Percentiles rank a stretch among this genome's conserved stretches.
Conservation (phyloP, 2,329 filamentous ascomycete genomes). For the Aspergillus eucalypticola region DNA sequence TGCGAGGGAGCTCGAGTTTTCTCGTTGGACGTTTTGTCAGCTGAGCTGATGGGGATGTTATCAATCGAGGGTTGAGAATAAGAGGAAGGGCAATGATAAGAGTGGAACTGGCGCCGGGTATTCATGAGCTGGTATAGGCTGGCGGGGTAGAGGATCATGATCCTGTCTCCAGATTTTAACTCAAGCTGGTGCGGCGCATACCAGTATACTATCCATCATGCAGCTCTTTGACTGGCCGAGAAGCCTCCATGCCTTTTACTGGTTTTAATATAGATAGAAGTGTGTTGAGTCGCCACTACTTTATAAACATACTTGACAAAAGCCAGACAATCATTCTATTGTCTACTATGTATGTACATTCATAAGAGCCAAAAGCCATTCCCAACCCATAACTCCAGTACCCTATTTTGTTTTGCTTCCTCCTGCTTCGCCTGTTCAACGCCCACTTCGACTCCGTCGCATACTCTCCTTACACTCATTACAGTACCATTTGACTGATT, state of each 20-base stretch:
- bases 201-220: no score
- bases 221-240: no score
- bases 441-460: conserved; percentile 53
- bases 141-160: no score
- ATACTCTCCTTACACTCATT: conserved; percentile 72
- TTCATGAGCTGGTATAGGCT: no score
- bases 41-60: background rate
- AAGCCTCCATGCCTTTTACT: no score
- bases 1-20: conserved; percentile 10
- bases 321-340: background rate
- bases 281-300: no score
- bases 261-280: no score
- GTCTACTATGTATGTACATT: background rate
- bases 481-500: conserved; percentile 77
- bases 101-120: no score
- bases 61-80: background rate
- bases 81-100: background rate
- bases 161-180: no score
- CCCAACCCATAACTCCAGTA: background rate
- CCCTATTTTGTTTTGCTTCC: background rate
- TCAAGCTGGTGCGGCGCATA: no score
- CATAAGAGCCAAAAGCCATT: background rate
- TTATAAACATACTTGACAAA: no score
- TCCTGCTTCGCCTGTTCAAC: conserved; percentile 15
- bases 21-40: background rate